phyloP scores from a whole-genome alignment of 202 grass and related monocot species.

The Musa balbisiana region DNA sequence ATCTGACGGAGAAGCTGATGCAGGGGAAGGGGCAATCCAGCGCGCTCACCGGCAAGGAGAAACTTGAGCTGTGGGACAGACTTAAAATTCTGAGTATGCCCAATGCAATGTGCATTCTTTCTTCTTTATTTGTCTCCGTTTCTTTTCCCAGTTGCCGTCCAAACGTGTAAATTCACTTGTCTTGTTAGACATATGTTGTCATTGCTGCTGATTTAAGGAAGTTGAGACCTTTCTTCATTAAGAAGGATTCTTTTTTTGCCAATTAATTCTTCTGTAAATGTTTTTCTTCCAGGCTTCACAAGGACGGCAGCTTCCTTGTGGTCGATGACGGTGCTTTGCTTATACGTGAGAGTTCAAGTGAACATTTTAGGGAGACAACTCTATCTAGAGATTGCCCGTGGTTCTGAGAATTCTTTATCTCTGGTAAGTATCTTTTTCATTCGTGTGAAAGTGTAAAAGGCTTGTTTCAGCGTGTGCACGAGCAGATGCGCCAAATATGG shows the following conservation, averaged over 20 bases:
- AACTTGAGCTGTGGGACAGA: slow-evolving; percentile 67
- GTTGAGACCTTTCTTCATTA: not conserved
- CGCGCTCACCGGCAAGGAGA: slow-evolving; percentile 42
- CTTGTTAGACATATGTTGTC: not conserved
- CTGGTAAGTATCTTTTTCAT: slow-evolving; percentile 33
- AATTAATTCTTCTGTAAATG: not conserved
- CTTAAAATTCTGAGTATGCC: slow-evolving; percentile 81
- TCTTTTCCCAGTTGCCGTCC: slow-evolving; percentile 7
- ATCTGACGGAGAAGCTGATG: slow-evolving; percentile 68
- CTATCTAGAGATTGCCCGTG: slow-evolving; percentile 74
- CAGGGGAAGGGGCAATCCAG: slow-evolving; percentile 63
- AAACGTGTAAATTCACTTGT: not conserved
- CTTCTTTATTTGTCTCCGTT: not conserved
- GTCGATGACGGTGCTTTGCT: slow-evolving; percentile 79
- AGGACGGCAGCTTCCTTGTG: slow-evolving; percentile 72
- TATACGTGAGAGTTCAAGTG: slow-evolving; percentile 94
- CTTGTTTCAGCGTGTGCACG: not conserved
- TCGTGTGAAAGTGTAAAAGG: not conserved
- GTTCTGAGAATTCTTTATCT: slow-evolving; percentile 37
- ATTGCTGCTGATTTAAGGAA: not conserved
- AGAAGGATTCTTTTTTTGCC: not conserved
- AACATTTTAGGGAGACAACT: slow-evolving; percentile 96
- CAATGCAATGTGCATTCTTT: too few species aligned
- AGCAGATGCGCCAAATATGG: not conserved
- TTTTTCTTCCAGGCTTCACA: slow-evolving; percentile 64